Percentiles rank a stretch among this genome's conserved stretches.
These are phyloP conservation scores for Arthrobotrys pseudoclavata DNA, from an alignment of 2,329 filamentous ascomycete genomes.

Conservation along the genomic window DNA sequence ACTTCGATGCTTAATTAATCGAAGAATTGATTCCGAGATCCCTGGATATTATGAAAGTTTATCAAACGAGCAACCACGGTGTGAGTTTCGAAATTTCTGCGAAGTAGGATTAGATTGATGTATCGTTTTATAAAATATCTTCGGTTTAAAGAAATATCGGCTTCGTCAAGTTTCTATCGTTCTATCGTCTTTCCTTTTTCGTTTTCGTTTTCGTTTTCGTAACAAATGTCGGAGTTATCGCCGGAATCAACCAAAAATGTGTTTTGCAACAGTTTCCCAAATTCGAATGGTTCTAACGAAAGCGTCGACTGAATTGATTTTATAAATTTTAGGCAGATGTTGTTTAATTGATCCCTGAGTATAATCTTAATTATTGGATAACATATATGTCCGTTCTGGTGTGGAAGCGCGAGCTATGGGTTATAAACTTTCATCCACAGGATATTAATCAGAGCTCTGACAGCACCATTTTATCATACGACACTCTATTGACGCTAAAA, in stretches of 20 bases:
- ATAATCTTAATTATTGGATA: no score
- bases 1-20: background rate
- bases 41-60: no score
- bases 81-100: no score
- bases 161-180: background rate
- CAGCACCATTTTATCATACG: constrained; percentile 17
- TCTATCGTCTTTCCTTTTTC: background rate
- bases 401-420: no score
- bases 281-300: background rate
- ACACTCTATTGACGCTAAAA: background rate
- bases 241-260: background rate
- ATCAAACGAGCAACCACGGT: no score
- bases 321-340: no score
- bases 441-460: background rate
- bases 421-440: no score
- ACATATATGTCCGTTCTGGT: no score
- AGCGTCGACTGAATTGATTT: background rate
- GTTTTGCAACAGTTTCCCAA: background rate
- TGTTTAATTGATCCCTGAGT: no score
- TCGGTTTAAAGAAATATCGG: background rate
- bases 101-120: no score
- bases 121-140: background rate
- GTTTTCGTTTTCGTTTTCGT: background rate
- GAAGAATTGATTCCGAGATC: background rate
- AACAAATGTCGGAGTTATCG: background rate